phyloP scores from a whole-genome alignment of 2,329 filamentous ascomycete species.

The Samsoniella hepiali region DNA sequence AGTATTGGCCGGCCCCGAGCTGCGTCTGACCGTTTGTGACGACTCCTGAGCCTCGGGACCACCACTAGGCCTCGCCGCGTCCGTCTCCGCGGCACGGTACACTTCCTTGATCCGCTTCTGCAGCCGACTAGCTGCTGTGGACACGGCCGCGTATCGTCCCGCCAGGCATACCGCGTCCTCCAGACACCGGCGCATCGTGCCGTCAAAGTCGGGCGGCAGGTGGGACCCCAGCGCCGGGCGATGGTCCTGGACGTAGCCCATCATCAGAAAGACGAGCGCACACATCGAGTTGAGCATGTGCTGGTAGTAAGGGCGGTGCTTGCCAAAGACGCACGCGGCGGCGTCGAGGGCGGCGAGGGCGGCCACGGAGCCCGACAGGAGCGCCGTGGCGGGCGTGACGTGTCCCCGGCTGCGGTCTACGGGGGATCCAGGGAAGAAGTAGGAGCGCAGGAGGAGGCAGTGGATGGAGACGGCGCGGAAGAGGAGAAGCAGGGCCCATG shows the following conservation, averaged over 20 bases:
- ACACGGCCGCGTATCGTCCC: too few relatives aligned
- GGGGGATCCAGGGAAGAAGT: constrained; percentile 12
- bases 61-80: too few relatives aligned
- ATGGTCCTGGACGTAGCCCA: constrained; percentile 15
- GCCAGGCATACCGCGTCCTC: too few relatives aligned
- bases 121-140: too few relatives aligned
- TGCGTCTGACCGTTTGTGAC: too few relatives aligned
- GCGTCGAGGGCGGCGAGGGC: constrained; percentile 9
- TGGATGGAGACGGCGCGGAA: constrained; percentile 12
- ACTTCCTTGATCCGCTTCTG: too few relatives aligned
- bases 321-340: constrained; percentile 5
- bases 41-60: too few relatives aligned
- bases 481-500: constrained; percentile 5
- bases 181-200: too few relatives aligned
- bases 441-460: constrained; percentile 10
- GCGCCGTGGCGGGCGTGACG: neutral
- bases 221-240: neutral
- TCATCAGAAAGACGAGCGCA: constrained; percentile 12
- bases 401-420: neutral
- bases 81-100: too few relatives aligned
- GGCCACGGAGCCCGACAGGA: neutral
- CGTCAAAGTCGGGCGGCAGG: too few relatives aligned
- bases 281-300: constrained; percentile 6
- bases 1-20: too few relatives aligned
- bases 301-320: constrained; percentile 11